phyloP scores from a whole-genome alignment of 257 asterid genomes.

The Haberlea rhodopensis region DNA sequence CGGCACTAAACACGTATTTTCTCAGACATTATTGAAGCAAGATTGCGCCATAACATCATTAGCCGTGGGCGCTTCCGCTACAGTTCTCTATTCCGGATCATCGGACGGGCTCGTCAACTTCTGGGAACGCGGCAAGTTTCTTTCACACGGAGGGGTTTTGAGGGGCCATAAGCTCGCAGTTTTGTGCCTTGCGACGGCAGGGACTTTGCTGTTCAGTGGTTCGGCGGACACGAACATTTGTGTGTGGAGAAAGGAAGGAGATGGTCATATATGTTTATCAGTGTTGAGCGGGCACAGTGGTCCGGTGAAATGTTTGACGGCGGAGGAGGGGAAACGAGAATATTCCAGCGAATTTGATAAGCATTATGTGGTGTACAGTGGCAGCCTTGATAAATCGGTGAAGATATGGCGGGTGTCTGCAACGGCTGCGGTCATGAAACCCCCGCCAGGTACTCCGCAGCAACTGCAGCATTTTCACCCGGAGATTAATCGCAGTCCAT shows the following conservation, averaged over 20 bases:
- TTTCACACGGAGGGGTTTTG: constrained; percentile 62
- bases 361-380: constrained; percentile 56
- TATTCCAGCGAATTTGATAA: constrained; percentile 12
- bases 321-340: constrained; percentile 46
- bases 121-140: constrained; percentile 65
- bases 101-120: constrained; percentile 88
- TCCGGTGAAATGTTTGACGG: constrained; percentile 92
- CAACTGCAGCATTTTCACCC: constrained; percentile 14
- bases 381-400: constrained; percentile 64
- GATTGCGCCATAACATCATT: constrained; percentile 83
- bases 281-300: constrained; percentile 77
- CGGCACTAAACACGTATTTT: constrained; percentile 72
- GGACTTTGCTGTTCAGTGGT: constrained; percentile 71
- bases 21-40: constrained; percentile 70
- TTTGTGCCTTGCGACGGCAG: constrained; percentile 68
- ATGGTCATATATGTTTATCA: constrained; percentile 52
- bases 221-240: constrained; percentile 86
- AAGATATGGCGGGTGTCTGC: constrained; percentile 64
- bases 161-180: constrained; percentile 89
- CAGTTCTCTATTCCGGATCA: constrained; percentile 66
- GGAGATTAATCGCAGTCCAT: not conserved
- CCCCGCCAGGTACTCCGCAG: constrained; percentile 19
- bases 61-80: constrained; percentile 46
- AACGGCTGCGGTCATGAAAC: constrained; percentile 23
- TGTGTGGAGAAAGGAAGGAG: constrained; percentile 71